These are phyloP conservation scores for Blastocystis sp. DNA, from an alignment of 352 stramenopile genomes.

Conservation along the genomic window DNA sequence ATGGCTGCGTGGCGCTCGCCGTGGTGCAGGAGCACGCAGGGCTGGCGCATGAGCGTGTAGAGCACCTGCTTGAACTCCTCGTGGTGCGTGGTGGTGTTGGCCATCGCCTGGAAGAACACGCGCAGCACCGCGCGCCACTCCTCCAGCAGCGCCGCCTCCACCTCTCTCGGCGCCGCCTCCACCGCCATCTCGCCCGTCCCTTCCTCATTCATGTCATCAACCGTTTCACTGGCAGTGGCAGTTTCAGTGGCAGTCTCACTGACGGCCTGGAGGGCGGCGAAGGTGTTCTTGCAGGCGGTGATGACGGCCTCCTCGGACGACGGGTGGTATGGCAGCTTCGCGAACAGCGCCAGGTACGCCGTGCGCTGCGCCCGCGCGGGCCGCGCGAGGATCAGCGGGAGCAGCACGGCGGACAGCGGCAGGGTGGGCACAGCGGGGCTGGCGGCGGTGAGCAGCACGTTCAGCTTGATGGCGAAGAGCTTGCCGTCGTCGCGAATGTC, in stretches of 20 bases:
- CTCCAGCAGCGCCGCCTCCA: not conserved
- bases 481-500: constrained; percentile 61
- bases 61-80: constrained; percentile 12
- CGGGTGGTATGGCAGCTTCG: constrained; percentile 1
- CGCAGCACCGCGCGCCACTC: constrained; percentile 10
- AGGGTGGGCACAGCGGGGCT: not conserved
- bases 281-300: not conserved
- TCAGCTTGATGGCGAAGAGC: constrained; percentile 37
- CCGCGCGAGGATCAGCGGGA: constrained; percentile 25
- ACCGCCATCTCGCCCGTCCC: not conserved
- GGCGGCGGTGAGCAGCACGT: not conserved
- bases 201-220: no score
- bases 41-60: constrained; percentile 13
- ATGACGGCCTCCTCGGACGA: constrained; percentile 33
- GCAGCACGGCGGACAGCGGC: not conserved
- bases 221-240: no score
- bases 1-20: not conserved
- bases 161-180: not conserved
- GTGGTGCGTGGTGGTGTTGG: constrained; percentile 8
- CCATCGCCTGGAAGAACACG: constrained; percentile 51
- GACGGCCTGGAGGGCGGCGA: not conserved
- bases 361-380: not conserved
- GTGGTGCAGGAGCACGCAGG: not conserved
- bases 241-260: no score
- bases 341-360: constrained; percentile 7